These are phyloP conservation scores for Tetrapisispora pingtungensis DNA, from an alignment of 805 yeast genomes.

Conservation along the genomic window DNA sequence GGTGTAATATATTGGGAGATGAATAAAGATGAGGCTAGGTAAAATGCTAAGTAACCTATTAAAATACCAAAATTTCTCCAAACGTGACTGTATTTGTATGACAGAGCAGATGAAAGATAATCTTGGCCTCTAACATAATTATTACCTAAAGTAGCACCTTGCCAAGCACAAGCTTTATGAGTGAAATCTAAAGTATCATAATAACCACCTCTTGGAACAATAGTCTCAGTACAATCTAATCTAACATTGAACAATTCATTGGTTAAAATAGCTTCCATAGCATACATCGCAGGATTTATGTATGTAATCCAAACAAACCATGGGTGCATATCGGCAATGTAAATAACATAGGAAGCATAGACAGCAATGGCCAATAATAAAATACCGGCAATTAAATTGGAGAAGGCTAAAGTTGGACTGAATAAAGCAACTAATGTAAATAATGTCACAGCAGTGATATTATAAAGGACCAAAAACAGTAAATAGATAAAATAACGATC, in stretches of 20 bases:
- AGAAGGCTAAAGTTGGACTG: slow-evolving; percentile 41
- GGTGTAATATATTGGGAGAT: slow-evolving; percentile 29
- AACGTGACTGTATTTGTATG: slow-evolving; percentile 46
- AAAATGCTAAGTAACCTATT: slow-evolving; percentile 39
- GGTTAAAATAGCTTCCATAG: slow-evolving; percentile 53
- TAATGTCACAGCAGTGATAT: slow-evolving; percentile 40
- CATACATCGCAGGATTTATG: slow-evolving; percentile 46
- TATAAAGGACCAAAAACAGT: slow-evolving; percentile 34
- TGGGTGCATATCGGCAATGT: slow-evolving; percentile 49
- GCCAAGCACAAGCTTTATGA: slow-evolving; percentile 45
- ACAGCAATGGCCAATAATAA: slow-evolving; percentile 39
- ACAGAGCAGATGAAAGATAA: slow-evolving; percentile 39
- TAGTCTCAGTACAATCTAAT: slow-evolving; percentile 43
- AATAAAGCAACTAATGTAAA: slow-evolving; percentile 47
- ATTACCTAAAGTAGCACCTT: slow-evolving; percentile 52
- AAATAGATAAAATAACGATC: slow-evolving; percentile 43
- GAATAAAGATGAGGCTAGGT: slow-evolving; percentile 20
- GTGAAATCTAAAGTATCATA: slow-evolving; percentile 33
- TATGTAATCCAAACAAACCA: slow-evolving; percentile 66
- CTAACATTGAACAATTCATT: slow-evolving; percentile 53
- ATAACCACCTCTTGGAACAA: slow-evolving; percentile 51
- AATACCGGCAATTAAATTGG: slow-evolving; percentile 52
- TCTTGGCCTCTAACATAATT: slow-evolving; percentile 44
- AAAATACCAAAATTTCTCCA: slow-evolving; percentile 74
- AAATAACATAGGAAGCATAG: slow-evolving; percentile 61